Evolutionary conservation across 2,329 filamentous ascomycete genomes (phyloP).

Genomic region (Chalaropsis thielavioides): DNA sequence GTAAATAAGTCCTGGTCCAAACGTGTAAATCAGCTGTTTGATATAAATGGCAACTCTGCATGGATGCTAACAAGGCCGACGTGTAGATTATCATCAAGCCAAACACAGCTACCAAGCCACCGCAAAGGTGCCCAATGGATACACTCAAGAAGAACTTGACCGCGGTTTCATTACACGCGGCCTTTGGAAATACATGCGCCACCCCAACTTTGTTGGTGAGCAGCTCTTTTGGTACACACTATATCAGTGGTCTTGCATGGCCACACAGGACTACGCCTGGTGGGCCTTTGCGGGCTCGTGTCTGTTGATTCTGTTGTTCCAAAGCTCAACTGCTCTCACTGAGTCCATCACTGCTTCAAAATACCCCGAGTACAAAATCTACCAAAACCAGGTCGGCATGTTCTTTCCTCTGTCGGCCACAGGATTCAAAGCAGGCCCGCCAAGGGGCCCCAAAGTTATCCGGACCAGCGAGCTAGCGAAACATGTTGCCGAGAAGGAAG

Average conservation of each 20-base stretch:
- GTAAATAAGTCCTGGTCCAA: constrained; percentile 29
- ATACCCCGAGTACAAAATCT: constrained; percentile 76
- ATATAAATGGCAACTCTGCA: not conserved
- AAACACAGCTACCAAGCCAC: constrained; percentile 62
- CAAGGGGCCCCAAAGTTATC: constrained; percentile 32
- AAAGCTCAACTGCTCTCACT: constrained; percentile 76
- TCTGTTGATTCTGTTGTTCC: constrained; percentile 66
- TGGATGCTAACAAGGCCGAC: not conserved
- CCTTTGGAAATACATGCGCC: constrained; percentile 74
- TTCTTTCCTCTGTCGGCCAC: constrained; percentile 53
- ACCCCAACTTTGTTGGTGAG: constrained; percentile 91
- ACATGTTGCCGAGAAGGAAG: constrained; percentile 18
- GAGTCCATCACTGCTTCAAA: constrained; percentile 68
- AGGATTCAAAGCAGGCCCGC: constrained; percentile 30
- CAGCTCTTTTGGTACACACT: constrained; percentile 78
- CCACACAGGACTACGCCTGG: constrained; percentile 55
- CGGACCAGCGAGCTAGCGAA: constrained; percentile 37
- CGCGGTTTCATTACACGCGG: constrained; percentile 77
- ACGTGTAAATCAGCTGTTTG: too few relatives aligned
- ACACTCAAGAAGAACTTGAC: constrained; percentile 61
- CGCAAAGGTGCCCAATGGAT: constrained; percentile 52
- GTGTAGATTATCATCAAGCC: constrained; percentile 58
- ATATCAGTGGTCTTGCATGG: constrained; percentile 76
- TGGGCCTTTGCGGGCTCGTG: constrained; percentile 63
- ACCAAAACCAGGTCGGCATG: constrained; percentile 68